Conservation (phyloP, 1,284 basidiomycete genomes). For the Cryptococcus sp. region DNA sequence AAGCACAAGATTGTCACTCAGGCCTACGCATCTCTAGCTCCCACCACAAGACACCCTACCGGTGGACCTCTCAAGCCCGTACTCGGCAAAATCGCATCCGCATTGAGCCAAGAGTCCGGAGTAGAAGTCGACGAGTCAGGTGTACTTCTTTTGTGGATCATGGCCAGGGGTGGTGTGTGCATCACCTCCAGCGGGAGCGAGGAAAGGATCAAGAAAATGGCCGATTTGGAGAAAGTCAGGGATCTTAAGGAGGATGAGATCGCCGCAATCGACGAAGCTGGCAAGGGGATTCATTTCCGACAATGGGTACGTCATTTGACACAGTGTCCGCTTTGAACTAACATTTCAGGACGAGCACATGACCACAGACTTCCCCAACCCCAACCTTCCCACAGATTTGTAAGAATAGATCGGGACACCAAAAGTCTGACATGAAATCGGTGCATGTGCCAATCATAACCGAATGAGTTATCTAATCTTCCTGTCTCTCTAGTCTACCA, state of each 20-base stretch:
- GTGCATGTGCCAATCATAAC: no score
- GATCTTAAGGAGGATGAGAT: constrained; percentile 62
- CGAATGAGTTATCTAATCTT: no score
- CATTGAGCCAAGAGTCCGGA: constrained; percentile 39
- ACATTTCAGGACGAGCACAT: constrained; percentile 30
- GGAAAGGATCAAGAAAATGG: constrained; percentile 60
- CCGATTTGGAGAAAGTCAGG: constrained; percentile 55
- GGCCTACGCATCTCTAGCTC: constrained; percentile 57
- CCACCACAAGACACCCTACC: constrained; percentile 55
- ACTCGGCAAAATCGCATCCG: constrained; percentile 51
- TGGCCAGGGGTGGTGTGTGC: constrained; percentile 56
- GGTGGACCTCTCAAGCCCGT: constrained; percentile 57
- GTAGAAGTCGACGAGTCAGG: constrained; percentile 55
- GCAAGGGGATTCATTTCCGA: constrained; percentile 57
- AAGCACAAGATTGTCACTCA: constrained; percentile 61
- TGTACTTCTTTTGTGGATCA: constrained; percentile 60
- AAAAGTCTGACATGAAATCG: no score
- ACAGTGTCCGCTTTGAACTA: neutral
- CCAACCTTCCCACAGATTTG: constrained; percentile 29
- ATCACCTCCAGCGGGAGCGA: constrained; percentile 67
- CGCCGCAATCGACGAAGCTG: constrained; percentile 57
- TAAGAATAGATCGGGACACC: neutral
- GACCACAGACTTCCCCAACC: constrained; percentile 37
- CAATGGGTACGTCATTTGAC: constrained; percentile 16
- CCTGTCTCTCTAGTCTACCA: no score